Evolutionary conservation across 1,139 yeast species (phyloP), one percentile per base, ranked within the genome.

Genomic region (Yamadazyma spencermartinsiae): DNA sequence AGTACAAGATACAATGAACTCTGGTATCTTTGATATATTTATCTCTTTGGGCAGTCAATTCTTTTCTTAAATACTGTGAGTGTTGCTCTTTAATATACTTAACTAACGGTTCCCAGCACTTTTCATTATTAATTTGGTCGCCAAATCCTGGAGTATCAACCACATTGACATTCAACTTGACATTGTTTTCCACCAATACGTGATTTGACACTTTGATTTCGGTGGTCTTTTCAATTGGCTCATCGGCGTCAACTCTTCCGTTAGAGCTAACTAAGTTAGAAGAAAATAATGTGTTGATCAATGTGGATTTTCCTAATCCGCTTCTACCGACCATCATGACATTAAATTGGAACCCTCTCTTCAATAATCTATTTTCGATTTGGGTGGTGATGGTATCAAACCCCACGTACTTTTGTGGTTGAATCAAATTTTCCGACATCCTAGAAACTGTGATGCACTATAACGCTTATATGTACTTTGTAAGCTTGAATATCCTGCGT

Each of bases 111-210:
- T 92, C 98, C 98, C 98, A 92, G 55, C 90, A 92, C 64, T 86
- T 85, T 55, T 89, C 96, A 65, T 92, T 92, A 68, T 92, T 88
- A 54, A 92, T 85, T 65, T 87, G 96, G 68, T 92, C 98, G 29
- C 96, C 98, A 69, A 88, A 92, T 7, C 98, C 98, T 10, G 98
- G 98, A 7, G 98, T 92, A 60, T 92, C 98, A 59, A 92, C 86
- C 42, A 90, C 82, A 53, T 88, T 90, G 48, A 92, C 69, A 55
- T 85, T 84, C 60, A 92, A 79, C 43, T 83, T 80, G 43, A 92
- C 98, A 50, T 86, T 86, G 60, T 88, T 90, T 65, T 92, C 98
- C 43, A 80, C 64, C 49, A 90, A 68, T 21, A 61, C 55, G 55
- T 87, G 95, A 24, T 81, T 66, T 30, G 82, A 76, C 24, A 85